Evolutionary conservation across 129 eudicot genomes (phyloP).

Genomic region (Flaveria trinervia): DNA sequence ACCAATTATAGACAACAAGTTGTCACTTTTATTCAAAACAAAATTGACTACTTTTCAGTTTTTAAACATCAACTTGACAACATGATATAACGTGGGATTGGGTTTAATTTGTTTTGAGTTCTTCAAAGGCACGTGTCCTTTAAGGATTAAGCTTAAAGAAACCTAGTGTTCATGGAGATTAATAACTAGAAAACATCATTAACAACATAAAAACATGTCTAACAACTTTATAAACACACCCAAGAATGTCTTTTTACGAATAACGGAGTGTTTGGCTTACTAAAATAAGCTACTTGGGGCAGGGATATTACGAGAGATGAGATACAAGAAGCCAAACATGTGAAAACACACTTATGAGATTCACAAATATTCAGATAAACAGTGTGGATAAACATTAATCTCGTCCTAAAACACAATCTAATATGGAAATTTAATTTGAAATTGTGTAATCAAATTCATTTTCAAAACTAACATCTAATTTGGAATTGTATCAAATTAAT

Average conservation of each 20-base stretch:
- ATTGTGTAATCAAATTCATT: not conserved
- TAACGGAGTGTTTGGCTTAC: too few species aligned
- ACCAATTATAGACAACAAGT: constrained; percentile 6
- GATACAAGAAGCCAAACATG: too few species aligned
- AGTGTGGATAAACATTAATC: too few species aligned
- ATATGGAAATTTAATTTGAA: not conserved
- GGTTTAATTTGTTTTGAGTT: too few species aligned
- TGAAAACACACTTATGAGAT: too few species aligned
- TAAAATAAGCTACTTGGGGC: too few species aligned
- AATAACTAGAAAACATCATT: not conserved
- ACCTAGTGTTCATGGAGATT: constrained; percentile 2
- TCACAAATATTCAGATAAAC: too few species aligned
- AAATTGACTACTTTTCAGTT: not conserved
- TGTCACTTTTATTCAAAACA: constrained; percentile 13
- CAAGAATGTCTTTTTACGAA: not conserved
- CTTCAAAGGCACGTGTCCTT: not conserved
- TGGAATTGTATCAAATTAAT: too few species aligned
- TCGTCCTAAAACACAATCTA: too few species aligned
- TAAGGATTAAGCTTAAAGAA: constrained; percentile 12
- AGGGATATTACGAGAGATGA: too few species aligned
- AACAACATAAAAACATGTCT: constrained; percentile 1
- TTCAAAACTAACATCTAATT: not conserved
- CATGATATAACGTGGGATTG: constrained; percentile 7
- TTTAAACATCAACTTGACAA: constrained; percentile 10
- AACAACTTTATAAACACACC: constrained; percentile 49